Conservation (phyloP, 495 filamentous ascomycete species). For the Lepidopterella palustris region DNA sequence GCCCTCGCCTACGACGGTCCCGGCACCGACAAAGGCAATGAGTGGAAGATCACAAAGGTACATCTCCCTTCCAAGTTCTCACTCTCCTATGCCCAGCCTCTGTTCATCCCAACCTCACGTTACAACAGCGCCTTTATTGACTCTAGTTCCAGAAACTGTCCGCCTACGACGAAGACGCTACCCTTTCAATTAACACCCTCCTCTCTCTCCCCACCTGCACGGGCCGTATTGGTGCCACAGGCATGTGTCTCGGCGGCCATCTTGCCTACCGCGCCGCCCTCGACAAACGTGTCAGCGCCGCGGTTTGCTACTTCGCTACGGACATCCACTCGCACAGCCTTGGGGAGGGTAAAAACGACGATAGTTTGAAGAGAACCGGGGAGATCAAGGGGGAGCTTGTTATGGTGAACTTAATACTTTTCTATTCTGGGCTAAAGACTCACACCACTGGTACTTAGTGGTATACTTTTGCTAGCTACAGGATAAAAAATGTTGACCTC, state of each 20-base stretch:
- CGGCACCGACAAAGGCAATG: slow-evolving; percentile 82
- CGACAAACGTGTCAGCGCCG: slow-evolving; percentile 66
- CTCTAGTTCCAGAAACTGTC: slow-evolving; percentile 54
- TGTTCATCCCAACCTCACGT: not conserved
- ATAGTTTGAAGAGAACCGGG: slow-evolving; percentile 53
- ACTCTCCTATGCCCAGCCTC: not conserved
- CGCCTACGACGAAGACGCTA: slow-evolving; percentile 85
- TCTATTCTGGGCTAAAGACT: not conserved
- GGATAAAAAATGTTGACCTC: not conserved
- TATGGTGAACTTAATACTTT: slow-evolving; percentile 45
- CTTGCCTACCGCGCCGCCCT: slow-evolving; percentile 78
- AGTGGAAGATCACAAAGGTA: slow-evolving; percentile 76
- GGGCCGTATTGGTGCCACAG: slow-evolving; percentile 77
- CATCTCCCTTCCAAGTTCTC: slow-evolving; percentile 1
- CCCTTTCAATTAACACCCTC: slow-evolving; percentile 65
- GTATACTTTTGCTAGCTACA: not conserved
- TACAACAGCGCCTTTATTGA: slow-evolving; percentile 10
- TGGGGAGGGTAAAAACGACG: slow-evolving; percentile 61
- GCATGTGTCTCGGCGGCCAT: slow-evolving; percentile 95
- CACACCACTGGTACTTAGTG: not conserved
- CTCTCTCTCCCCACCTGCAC: slow-evolving; percentile 73
- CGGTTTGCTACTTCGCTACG: slow-evolving; percentile 87
- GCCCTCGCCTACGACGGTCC: slow-evolving; percentile 78
- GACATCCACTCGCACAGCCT: slow-evolving; percentile 77
- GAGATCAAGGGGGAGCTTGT: slow-evolving; percentile 76